phyloP scores from a whole-genome alignment of 2,329 filamentous ascomycete species.

The Xylariaceae sp. region DNA sequence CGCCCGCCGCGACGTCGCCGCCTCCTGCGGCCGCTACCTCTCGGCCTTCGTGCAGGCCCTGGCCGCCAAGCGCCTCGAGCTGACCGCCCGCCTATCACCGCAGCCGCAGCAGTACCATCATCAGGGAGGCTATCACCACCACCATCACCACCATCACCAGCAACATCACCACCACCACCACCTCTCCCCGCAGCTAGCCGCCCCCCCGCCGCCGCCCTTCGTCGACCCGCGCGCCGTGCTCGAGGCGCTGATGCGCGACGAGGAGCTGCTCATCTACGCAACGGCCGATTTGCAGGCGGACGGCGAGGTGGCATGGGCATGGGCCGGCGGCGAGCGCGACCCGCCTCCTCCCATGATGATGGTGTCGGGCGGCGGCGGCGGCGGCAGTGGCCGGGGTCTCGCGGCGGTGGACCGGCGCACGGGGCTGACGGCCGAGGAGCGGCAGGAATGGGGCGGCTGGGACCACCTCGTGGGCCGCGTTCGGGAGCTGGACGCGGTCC shows the following conservation, averaged over 20 bases:
- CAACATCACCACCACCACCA: too few relatives aligned
- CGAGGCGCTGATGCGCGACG: slow-evolving; percentile 51
- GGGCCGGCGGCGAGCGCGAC: slow-evolving; percentile 56
- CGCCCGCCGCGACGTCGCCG: slow-evolving; percentile 62
- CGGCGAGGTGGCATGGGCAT: slow-evolving; percentile 75
- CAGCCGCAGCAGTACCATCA: too few relatives aligned
- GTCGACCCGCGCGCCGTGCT: slow-evolving; percentile 20
- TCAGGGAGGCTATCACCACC: too few relatives aligned
- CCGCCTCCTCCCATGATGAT: slow-evolving; percentile 17
- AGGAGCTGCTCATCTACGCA: slow-evolving; percentile 81
- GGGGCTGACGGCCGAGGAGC: slow-evolving; percentile 48
- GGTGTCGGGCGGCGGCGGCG: too few relatives aligned
- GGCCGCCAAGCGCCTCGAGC: slow-evolving; percentile 44
- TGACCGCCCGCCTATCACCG: slow-evolving; percentile 27
- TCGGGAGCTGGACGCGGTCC: slow-evolving; percentile 40
- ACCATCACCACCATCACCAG: too few relatives aligned
- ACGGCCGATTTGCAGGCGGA: slow-evolving; percentile 80
- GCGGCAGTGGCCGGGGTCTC: too few relatives aligned
- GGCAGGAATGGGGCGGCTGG: slow-evolving; percentile 75
- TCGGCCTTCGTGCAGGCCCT: slow-evolving; percentile 71
- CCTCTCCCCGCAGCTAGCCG: slow-evolving; percentile 17
- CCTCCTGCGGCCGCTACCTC: slow-evolving; percentile 73
- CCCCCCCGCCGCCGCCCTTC: slow-evolving; percentile 15
- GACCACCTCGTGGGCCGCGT: slow-evolving; percentile 60
- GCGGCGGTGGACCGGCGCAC: slow-evolving; percentile 41